These are phyloP conservation scores for Penicillium frequentans DNA, from an alignment of 2,329 filamentous ascomycete genomes.

Conservation along the genomic window DNA sequence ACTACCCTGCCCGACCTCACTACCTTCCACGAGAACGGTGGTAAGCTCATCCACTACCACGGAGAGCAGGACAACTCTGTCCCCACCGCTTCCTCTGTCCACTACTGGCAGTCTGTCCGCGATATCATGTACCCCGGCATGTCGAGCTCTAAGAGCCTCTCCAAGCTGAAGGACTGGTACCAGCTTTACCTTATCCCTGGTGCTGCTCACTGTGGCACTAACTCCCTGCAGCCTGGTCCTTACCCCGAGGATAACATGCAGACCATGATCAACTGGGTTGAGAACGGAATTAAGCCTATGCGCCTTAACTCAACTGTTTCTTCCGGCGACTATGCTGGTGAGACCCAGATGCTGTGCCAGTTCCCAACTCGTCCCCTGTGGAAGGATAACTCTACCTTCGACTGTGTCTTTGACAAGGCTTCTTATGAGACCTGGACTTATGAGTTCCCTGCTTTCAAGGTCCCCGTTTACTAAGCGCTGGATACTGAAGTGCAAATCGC, in stretches of 20 bases:
- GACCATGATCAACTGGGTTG: slow-evolving; percentile 54
- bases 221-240: slow-evolving; percentile 46
- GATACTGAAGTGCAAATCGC: neutral
- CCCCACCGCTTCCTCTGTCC: slow-evolving; percentile 55
- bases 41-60: slow-evolving; percentile 60
- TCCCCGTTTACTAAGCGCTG: slow-evolving; percentile 38
- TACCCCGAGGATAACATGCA: slow-evolving; percentile 50
- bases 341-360: slow-evolving; percentile 37
- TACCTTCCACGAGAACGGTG: slow-evolving; percentile 50
- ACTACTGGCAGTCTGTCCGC: slow-evolving; percentile 57
- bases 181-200: slow-evolving; percentile 56
- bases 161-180: slow-evolving; percentile 54
- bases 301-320: slow-evolving; percentile 45
- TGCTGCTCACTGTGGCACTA: slow-evolving; percentile 53
- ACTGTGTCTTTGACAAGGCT: slow-evolving; percentile 42
- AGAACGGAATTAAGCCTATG: slow-evolving; percentile 48
- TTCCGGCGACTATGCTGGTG: slow-evolving; percentile 29
- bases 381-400: slow-evolving; percentile 32
- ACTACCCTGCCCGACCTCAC: slow-evolving; percentile 57
- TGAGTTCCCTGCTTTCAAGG: slow-evolving; percentile 39
- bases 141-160: slow-evolving; percentile 38
- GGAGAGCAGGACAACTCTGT: slow-evolving; percentile 57
- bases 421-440: slow-evolving; percentile 44
- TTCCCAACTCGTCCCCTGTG: slow-evolving; percentile 36
- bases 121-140: slow-evolving; percentile 50